phyloP scores from a whole-genome alignment of 352 stramenopile genomes.

The Blastocystis sp. region DNA sequence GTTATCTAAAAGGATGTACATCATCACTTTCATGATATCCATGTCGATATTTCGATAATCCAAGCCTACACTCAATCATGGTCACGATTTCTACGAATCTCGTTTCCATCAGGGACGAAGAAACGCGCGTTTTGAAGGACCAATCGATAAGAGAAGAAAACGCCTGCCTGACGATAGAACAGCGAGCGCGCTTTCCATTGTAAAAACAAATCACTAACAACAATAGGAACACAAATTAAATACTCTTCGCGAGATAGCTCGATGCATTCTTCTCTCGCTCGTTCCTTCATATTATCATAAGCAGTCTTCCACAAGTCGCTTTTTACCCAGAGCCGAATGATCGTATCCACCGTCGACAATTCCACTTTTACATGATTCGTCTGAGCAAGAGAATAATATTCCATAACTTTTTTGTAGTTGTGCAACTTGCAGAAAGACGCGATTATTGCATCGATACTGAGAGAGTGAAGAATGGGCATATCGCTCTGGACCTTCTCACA shows the following conservation, averaged over 20 bases:
- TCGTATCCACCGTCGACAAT: background rate
- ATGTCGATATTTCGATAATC: conserved; percentile 6
- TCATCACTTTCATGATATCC: background rate
- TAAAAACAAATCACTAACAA: background rate
- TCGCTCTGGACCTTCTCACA: background rate
- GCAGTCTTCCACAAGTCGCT: background rate
- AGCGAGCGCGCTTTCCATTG: background rate
- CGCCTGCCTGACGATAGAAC: background rate
- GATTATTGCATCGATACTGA: conserved; percentile 11
- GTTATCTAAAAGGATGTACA: conserved; percentile 35
- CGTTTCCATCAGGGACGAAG: conserved; percentile 15
- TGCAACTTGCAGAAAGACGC: background rate
- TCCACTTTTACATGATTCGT: background rate
- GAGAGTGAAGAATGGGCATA: background rate
- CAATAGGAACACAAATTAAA: too few species aligned
- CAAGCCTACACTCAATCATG: background rate
- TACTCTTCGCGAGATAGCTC: conserved; percentile 9
- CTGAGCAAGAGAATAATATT: background rate
- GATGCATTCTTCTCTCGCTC: background rate
- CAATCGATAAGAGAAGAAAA: conserved; percentile 7
- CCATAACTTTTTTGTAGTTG: background rate
- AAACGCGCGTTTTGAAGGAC: background rate
- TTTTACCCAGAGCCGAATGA: background rate
- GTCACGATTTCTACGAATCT: background rate
- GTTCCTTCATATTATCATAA: conserved; percentile 25